Evolutionary conservation across 306 rosid genomes (phyloP).

Genomic region (Vigna radiata): DNA sequence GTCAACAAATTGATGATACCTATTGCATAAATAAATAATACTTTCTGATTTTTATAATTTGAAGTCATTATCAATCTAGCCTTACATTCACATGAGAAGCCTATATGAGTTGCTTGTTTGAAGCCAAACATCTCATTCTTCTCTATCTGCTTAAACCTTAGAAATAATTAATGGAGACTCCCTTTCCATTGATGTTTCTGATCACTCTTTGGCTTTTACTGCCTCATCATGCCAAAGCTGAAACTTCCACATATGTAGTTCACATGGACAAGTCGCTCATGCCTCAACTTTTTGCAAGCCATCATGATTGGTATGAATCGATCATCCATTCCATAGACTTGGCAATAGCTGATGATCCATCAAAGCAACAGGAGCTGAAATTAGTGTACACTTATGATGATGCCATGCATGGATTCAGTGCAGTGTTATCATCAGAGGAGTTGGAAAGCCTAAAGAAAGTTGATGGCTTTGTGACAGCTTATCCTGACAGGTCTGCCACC

Average conservation of each 20-base stretch:
- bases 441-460: conserved; percentile 25
- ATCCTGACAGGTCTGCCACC: conserved; percentile 37
- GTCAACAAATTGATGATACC: not conserved
- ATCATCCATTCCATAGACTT: conserved; percentile 38
- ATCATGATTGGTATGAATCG: conserved; percentile 47
- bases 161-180: conserved; percentile 38
- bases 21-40: not conserved
- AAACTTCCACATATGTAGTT: conserved; percentile 47
- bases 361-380: conserved; percentile 8
- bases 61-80: conserved; percentile 1
- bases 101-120: conserved; percentile 33
- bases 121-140: conserved; percentile 13
- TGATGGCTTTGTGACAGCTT: conserved; percentile 49
- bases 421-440: conserved; percentile 45
- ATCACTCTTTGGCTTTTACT: conserved; percentile 25
- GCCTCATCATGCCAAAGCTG: conserved; percentile 21
- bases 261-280: conserved; percentile 54
- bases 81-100: not conserved
- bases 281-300: conserved; percentile 49
- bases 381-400: conserved; percentile 40
- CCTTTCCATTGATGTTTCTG: conserved; percentile 36
- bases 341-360: not conserved
- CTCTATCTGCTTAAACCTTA: not conserved
- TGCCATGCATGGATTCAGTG: conserved; percentile 54
- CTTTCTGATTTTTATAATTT: not conserved